A percentile compares a stretch with the other conserved stretches of the same genome.
These are phyloP conservation scores for Sclerotinia subarctica DNA, from an alignment of 2,329 filamentous ascomycete genomes.

Conservation along the genomic window DNA sequence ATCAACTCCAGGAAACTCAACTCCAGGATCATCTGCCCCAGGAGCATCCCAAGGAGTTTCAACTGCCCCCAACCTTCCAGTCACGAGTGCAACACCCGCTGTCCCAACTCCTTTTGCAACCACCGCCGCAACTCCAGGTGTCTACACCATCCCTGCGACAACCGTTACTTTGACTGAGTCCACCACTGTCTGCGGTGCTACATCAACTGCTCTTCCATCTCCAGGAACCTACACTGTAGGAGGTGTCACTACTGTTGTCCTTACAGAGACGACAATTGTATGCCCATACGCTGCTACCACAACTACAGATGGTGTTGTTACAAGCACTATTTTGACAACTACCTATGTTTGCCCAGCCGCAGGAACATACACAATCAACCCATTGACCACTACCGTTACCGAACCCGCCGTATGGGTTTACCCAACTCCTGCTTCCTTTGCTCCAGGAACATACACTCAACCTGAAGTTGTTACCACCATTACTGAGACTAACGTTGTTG, in stretches of 20 bases:
- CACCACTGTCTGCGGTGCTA: conserved; percentile 63
- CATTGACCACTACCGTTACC: conserved; percentile 59
- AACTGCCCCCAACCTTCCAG: conserved; percentile 12
- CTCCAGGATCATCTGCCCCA: conserved; percentile 20
- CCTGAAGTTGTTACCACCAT: conserved; percentile 64
- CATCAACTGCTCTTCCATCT: conserved; percentile 58
- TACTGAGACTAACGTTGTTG: conserved; percentile 64
- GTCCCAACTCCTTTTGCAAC: conserved; percentile 49
- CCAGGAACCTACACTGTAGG: conserved; percentile 66
- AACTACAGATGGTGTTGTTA: conserved; percentile 57
- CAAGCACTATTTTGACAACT: conserved; percentile 65
- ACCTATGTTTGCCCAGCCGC: conserved; percentile 70
- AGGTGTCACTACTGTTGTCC: conserved; percentile 69
- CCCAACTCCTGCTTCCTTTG: conserved; percentile 62
- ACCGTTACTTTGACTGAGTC: conserved; percentile 65
- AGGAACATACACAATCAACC: conserved; percentile 73
- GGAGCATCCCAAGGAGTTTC: conserved; percentile 11
- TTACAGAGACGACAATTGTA: conserved; percentile 62
- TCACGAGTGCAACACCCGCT: conserved; percentile 39
- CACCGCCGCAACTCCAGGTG: conserved; percentile 62
- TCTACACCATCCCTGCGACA: conserved; percentile 72
- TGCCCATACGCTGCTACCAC: conserved; percentile 67
- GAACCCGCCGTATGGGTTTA: conserved; percentile 57
- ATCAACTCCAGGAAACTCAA: neutral
- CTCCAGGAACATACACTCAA: conserved; percentile 70